These are phyloP conservation scores for Microbotryum silenes-acaulis DNA, from an alignment of 1,284 basidiomycete species.

Conservation along the genomic window DNA sequence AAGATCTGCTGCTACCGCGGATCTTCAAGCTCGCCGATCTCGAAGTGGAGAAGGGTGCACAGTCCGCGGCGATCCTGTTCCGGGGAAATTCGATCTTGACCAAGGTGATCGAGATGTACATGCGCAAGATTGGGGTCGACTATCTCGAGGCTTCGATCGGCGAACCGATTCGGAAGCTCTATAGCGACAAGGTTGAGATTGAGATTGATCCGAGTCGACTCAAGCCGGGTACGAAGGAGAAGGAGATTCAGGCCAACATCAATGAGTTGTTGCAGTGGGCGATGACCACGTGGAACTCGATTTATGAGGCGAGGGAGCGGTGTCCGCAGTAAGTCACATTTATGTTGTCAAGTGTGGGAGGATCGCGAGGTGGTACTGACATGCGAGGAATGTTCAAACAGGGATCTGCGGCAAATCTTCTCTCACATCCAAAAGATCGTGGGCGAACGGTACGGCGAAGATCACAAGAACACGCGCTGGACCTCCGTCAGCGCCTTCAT, in stretches of 20 bases:
- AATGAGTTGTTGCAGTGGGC: constrained; percentile 55
- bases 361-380: not conserved
- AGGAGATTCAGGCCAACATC: constrained; percentile 45
- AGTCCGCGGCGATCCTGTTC: constrained; percentile 54
- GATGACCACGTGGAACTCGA: constrained; percentile 64
- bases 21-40: constrained; percentile 29
- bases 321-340: constrained; percentile 59
- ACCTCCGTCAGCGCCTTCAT: constrained; percentile 77
- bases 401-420: constrained; percentile 67
- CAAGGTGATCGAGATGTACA: constrained; percentile 67
- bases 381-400: constrained; percentile 36
- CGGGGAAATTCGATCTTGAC: constrained; percentile 72
- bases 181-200: constrained; percentile 60
- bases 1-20: constrained; percentile 24
- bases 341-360: not conserved
- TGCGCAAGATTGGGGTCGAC: constrained; percentile 61
- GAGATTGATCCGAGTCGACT: constrained; percentile 59
- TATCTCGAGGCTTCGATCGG: constrained; percentile 73
- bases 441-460: constrained; percentile 50
- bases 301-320: constrained; percentile 59
- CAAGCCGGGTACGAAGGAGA: constrained; percentile 47
- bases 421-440: constrained; percentile 62
- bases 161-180: constrained; percentile 56
- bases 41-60: constrained; percentile 24
- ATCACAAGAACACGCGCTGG: constrained; percentile 49